These are phyloP conservation scores for Cordia subcordata DNA, from an alignment of 257 asterid genomes.

Conservation along the genomic window DNA sequence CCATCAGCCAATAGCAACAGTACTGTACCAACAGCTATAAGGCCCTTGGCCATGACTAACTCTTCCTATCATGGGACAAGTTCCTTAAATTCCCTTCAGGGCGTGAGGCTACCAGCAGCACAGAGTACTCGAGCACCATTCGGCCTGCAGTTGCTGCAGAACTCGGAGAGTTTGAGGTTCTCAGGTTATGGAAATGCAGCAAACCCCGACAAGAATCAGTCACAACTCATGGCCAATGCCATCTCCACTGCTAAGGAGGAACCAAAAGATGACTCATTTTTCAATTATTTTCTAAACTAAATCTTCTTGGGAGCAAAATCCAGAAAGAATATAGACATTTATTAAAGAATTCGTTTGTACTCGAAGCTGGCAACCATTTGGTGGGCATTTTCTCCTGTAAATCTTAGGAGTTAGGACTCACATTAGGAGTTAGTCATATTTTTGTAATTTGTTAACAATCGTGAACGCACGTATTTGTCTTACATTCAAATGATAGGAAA, in stretches of 20 bases:
- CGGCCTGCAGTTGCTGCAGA: slow-evolving; percentile 69
- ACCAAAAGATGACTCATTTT: slow-evolving; percentile 70
- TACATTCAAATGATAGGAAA: background rate
- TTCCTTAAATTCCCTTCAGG: slow-evolving; percentile 29
- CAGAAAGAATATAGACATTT: slow-evolving; percentile 1
- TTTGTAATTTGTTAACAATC: slow-evolving; percentile 20
- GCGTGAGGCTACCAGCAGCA: slow-evolving; percentile 24
- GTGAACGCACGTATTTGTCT: background rate
- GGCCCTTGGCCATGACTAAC: slow-evolving; percentile 40
- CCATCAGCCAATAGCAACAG: slow-evolving; percentile 28
- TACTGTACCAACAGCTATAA: slow-evolving; percentile 25
- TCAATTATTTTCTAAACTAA: slow-evolving; percentile 60
- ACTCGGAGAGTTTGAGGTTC: slow-evolving; percentile 33
- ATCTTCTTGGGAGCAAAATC: slow-evolving; percentile 6
- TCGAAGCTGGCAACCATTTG: slow-evolving; percentile 1
- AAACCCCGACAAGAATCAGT: slow-evolving; percentile 34
- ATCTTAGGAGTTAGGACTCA: slow-evolving; percentile 16
- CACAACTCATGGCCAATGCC: slow-evolving; percentile 33
- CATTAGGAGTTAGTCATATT: slow-evolving; percentile 11
- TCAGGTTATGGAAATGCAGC: slow-evolving; percentile 40
- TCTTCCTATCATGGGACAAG: slow-evolving; percentile 30
- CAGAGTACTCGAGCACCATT: slow-evolving; percentile 68
- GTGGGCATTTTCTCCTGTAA: slow-evolving; percentile 13
- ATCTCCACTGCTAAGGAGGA: slow-evolving; percentile 57
- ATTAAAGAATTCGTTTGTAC: slow-evolving; percentile 2